A percentile compares a stretch with the other conserved stretches of the same genome.
Evolutionary conservation across 2,329 filamentous ascomycete genomes (phyloP).

Genomic region (Tolypocladium ovalisporum): DNA sequence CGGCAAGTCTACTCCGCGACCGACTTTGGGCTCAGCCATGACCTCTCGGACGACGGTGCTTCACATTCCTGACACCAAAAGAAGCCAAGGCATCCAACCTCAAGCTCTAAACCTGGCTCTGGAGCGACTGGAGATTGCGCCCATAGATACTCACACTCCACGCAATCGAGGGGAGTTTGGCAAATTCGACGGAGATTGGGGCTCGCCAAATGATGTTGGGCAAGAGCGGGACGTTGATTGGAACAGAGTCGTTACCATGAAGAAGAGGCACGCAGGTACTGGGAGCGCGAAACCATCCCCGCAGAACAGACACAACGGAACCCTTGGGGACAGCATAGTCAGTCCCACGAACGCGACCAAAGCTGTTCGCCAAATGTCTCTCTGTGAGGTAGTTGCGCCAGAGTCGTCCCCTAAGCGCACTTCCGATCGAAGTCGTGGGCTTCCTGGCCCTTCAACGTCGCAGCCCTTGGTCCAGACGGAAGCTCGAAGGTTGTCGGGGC

Average conservation of each 20-base stretch:
- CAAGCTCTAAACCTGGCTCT: slow-evolving; percentile 31
- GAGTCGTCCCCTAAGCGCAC: slow-evolving; percentile 21
- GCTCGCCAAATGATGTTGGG: slow-evolving; percentile 33
- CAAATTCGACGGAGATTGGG: slow-evolving; percentile 51
- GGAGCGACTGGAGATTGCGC: slow-evolving; percentile 27
- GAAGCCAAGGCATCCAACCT: slow-evolving; percentile 11
- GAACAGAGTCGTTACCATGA: slow-evolving; percentile 41
- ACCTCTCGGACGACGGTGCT: slow-evolving; percentile 34
- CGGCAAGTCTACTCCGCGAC: slow-evolving; percentile 28
- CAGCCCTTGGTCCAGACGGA: slow-evolving; percentile 31
- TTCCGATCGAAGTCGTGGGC: slow-evolving; percentile 7
- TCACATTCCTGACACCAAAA: slow-evolving; percentile 18
- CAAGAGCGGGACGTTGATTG: slow-evolving; percentile 45
- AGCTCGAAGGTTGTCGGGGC: slow-evolving; percentile 37
- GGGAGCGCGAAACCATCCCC: background rate
- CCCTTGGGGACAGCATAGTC: slow-evolving; percentile 35
- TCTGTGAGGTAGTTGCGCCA: slow-evolving; percentile 28
- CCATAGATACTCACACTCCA: slow-evolving; percentile 28
- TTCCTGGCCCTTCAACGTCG: slow-evolving; percentile 23
- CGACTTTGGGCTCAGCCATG: slow-evolving; percentile 25
- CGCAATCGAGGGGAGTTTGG: slow-evolving; percentile 37
- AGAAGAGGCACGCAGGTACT: slow-evolving; percentile 26
- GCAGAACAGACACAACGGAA: slow-evolving; percentile 11
- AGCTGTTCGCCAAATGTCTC: slow-evolving; percentile 34
- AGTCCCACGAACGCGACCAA: slow-evolving; percentile 41